Base-by-base conservation (phyloP, 1,284 basidiomycete species). In the Cutaneotrichosporon dermatis region DNA sequence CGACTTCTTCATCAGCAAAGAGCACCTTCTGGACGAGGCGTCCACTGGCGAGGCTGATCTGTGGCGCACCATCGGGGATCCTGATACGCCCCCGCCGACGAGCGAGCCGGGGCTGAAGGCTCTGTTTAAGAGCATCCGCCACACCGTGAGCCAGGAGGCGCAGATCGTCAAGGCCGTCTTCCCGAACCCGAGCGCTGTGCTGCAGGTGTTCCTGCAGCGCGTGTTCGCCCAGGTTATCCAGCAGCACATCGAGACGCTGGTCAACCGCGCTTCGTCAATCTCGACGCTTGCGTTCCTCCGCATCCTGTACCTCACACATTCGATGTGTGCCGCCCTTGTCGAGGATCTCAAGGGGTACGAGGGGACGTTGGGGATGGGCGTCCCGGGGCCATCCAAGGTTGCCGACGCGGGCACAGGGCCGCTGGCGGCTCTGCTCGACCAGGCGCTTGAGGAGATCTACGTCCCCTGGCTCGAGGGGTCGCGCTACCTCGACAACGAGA, bases 131-230 rank as follows among this genome's bases (percentile, higher is more conserved):
- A 92, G 98, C 74, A 98, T 99, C 60, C 83, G 92, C 40, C 81
- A 83, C 6, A 98, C 94, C 0, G 93, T 98, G 16, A 90, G 88
- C 41, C 92, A 95, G 66, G 96, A 99, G 77, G 89, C 92, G 0
- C 93, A 98, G 73, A 99, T 99, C 62, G 94, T 99, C 48, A 93
- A 95, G 73, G 96, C 93, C 2, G 96, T 99, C 4, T 99, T 99
- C 76, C 96, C 96, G 0, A 93, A 93, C 66, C 95, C 96, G 9
- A 85, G 89, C 8, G 85, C 92, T n/a, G 96, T 99, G 12, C 95
- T 99, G 92, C 92, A 97, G 77, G 94, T 98, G 6, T 99, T 99
- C 78, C 78, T 99, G 44, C 96, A 98, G 74, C 84, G 96, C 42
- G 92, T 99, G 0, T 99, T 99, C 78, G 95, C 94, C 0, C 96